A percentile compares a stretch with the other conserved stretches of the same genome.
phyloP scores from a whole-genome alignment of 352 stramenopile species.

The Blastocystis sp. region DNA sequence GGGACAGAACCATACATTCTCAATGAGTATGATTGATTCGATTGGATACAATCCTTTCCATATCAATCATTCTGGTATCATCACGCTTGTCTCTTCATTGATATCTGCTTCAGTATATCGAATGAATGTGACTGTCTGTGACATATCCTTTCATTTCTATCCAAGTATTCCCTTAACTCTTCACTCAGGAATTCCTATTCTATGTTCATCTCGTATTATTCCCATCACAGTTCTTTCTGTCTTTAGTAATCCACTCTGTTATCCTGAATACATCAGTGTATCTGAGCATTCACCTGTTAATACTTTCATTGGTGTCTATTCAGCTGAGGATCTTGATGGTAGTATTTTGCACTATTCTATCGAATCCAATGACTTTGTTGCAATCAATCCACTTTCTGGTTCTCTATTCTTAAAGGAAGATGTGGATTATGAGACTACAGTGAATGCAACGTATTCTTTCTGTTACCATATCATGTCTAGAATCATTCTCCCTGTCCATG shows the following conservation, averaged over 20 bases:
- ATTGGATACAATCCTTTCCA: neutral
- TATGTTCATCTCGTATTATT: neutral
- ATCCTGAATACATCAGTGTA: neutral
- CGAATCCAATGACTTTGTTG: neutral
- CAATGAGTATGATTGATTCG: neutral
- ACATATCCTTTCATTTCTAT: neutral
- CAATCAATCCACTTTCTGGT: constrained; percentile 1
- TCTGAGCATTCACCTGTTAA: neutral
- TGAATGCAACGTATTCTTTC: neutral
- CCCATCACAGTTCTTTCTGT: neutral
- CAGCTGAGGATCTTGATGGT: neutral
- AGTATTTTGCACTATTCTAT: neutral
- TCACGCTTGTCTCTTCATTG: neutral
- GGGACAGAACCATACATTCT: neutral
- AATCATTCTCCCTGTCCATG: neutral
- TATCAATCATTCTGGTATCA: neutral
- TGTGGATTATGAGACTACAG: constrained; percentile 10
- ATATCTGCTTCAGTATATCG: neutral
- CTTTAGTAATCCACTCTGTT: neutral
- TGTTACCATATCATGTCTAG: neutral
- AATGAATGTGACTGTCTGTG: constrained; percentile 1
- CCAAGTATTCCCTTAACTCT: neutral
- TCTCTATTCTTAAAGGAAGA: neutral
- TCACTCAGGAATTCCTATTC: neutral
- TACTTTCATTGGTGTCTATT: neutral